Conservation (phyloP, 2,329 filamentous ascomycete species). For the Pestalotiopsis sp. region DNA sequence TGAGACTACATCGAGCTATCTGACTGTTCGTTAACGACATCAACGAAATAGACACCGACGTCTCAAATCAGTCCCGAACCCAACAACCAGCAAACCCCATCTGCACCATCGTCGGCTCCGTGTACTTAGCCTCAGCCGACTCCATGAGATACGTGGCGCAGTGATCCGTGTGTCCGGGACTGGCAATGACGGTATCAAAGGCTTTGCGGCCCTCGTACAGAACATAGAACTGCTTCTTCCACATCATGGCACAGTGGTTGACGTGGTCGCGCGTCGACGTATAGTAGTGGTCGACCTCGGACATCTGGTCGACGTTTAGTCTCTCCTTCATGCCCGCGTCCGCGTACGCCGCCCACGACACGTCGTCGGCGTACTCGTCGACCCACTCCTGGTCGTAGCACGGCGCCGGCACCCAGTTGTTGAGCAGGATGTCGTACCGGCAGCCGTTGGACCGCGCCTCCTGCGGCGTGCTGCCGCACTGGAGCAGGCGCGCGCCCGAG, state of each 20-base stretch:
- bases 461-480: constrained; percentile 21
- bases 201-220: constrained; percentile 22
- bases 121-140: constrained; percentile 18
- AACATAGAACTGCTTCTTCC: constrained; percentile 26
- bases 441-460: constrained; percentile 20
- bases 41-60: background rate
- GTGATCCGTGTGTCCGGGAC: constrained; percentile 27
- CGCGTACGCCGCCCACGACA: constrained; percentile 23
- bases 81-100: constrained; percentile 10
- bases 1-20: background rate
- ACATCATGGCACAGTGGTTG: constrained; percentile 28
- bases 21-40: no score
- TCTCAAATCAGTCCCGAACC: background rate
- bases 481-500: constrained; percentile 15
- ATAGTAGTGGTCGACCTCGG: constrained; percentile 22
- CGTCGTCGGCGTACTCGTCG: constrained; percentile 27
- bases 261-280: constrained; percentile 26
- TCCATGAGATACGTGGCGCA: constrained; percentile 29
- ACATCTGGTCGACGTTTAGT: constrained; percentile 22
- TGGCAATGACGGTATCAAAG: constrained; percentile 23
- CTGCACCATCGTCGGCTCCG: constrained; percentile 17
- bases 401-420: constrained; percentile 25
- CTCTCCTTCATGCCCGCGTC: constrained; percentile 23
- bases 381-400: constrained; percentile 24
- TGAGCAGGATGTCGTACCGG: constrained; percentile 26